These are phyloP conservation scores for Cystobasidiopsis lactophilus DNA, from an alignment of 768 basidiomycete species.

Conservation along the genomic window DNA sequence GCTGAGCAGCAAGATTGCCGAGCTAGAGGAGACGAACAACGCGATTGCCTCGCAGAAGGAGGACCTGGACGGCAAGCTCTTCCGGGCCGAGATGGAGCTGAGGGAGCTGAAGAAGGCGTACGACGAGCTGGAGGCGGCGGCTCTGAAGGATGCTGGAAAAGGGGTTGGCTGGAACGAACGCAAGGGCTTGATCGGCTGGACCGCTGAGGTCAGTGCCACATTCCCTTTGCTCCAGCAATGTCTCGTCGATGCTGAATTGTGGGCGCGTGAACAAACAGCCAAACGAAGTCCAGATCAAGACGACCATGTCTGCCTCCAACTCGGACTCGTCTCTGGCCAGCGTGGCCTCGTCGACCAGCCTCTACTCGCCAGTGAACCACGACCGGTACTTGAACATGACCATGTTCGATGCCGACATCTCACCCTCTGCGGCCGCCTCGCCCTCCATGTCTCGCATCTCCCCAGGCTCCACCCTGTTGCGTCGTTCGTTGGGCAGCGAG, in stretches of 20 bases:
- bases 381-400: no score
- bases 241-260: neutral
- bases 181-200: neutral
- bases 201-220: neutral
- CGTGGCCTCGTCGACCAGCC: neutral
- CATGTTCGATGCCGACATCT: no score
- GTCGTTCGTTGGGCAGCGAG: no score
- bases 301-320: no score
- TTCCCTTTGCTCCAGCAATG: neutral
- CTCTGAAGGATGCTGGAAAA: neutral
- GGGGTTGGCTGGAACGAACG: neutral
- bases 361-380: neutral
- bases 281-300: no score
- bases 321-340: neutral
- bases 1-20: neutral
- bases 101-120: neutral
- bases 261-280: no score
- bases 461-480: no score
- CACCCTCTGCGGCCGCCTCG: no score
- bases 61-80: neutral
- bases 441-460: no score
- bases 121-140: neutral
- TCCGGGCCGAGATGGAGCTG: neutral
- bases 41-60: neutral
- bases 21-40: neutral